Percentiles rank a stretch among this genome's conserved stretches.
phyloP scores from a whole-genome alignment of 306 rosid genomes.

The Urtica urens region DNA sequence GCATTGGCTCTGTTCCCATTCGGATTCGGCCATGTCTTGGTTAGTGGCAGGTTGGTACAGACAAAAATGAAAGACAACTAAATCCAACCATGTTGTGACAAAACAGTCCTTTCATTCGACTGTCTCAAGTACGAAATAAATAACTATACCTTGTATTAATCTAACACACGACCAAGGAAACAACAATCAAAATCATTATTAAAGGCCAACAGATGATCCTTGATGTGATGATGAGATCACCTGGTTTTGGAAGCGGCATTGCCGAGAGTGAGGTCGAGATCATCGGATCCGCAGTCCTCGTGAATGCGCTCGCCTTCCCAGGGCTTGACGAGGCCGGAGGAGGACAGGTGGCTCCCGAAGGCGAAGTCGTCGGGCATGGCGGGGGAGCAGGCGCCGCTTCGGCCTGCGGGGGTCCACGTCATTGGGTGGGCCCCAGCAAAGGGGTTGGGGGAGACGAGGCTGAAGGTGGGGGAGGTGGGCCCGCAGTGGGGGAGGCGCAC shows the following conservation, averaged over 20 bases:
- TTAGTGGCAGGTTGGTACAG: too few relatives aligned
- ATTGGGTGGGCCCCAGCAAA: constrained; percentile 57
- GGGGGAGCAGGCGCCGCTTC: constrained; percentile 88
- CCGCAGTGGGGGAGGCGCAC: constrained; percentile 56
- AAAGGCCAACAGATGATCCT: too few relatives aligned
- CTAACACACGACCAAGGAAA: too few relatives aligned
- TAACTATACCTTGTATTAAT: too few relatives aligned
- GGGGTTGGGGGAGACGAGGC: constrained; percentile 67
- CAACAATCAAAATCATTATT: too few relatives aligned
- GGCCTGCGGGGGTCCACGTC: constrained; percentile 90
- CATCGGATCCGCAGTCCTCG: constrained; percentile 69
- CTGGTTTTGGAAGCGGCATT: constrained; percentile 71
- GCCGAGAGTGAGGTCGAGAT: constrained; percentile 89
- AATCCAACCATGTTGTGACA: too few relatives aligned
- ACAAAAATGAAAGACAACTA: too few relatives aligned
- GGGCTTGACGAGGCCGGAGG: constrained; percentile 58
- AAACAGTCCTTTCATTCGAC: too few relatives aligned
- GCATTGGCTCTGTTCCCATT: too few relatives aligned
- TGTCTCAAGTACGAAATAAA: too few relatives aligned
- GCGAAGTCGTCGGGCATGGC: constrained; percentile 77
- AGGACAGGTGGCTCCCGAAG: constrained; percentile 53
- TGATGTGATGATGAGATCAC: too few relatives aligned
- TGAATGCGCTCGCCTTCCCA: constrained; percentile 90
- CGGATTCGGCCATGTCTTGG: too few relatives aligned
- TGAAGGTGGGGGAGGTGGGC: constrained; percentile 70